Conservation (phyloP, 2,329 filamentous ascomycete genomes). For the Hymenoscyphus infarciens region DNA sequence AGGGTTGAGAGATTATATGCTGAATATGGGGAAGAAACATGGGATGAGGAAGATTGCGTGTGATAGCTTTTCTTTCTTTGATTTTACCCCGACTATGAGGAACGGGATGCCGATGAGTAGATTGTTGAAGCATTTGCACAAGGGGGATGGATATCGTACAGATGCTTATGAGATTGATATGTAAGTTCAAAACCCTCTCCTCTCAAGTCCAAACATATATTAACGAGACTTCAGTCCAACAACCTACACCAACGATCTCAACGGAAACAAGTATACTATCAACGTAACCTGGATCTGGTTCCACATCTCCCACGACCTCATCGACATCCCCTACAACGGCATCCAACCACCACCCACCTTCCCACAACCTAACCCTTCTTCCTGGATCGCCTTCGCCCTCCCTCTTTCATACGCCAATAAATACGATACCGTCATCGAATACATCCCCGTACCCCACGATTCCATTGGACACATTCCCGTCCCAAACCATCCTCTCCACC, state of each 20-base stretch:
- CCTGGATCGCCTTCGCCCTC: conserved; percentile 32
- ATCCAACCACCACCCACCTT: conserved; percentile 14
- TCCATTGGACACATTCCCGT: background rate
- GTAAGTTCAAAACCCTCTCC: conserved; percentile 23
- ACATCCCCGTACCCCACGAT: background rate
- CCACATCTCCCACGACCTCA: conserved; percentile 21
- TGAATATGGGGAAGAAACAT: conserved; percentile 20
- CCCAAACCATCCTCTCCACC: background rate
- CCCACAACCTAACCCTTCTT: conserved; percentile 19
- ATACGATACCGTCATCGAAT: conserved; percentile 18
- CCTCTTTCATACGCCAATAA: conserved; percentile 25
- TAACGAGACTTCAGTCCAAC: conserved; percentile 15
- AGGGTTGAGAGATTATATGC: conserved; percentile 30
- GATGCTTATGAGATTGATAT: conserved; percentile 30
- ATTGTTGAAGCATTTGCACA: conserved; percentile 24
- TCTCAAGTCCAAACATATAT: background rate
- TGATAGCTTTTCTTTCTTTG: conserved; percentile 29
- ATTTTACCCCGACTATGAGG: conserved; percentile 28
- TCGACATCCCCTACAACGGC: conserved; percentile 15
- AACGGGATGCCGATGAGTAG: conserved; percentile 18
- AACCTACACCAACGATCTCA: conserved; percentile 9
- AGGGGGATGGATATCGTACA: conserved; percentile 14
- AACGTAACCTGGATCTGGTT: conserved; percentile 30
- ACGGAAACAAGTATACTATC: conserved; percentile 4
- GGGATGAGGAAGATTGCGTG: conserved; percentile 23